A percentile compares a stretch with the other conserved stretches of the same genome.
phyloP scores from a whole-genome alignment of 2,329 filamentous ascomycete genomes.

The Coniochaeta prunicola region DNA sequence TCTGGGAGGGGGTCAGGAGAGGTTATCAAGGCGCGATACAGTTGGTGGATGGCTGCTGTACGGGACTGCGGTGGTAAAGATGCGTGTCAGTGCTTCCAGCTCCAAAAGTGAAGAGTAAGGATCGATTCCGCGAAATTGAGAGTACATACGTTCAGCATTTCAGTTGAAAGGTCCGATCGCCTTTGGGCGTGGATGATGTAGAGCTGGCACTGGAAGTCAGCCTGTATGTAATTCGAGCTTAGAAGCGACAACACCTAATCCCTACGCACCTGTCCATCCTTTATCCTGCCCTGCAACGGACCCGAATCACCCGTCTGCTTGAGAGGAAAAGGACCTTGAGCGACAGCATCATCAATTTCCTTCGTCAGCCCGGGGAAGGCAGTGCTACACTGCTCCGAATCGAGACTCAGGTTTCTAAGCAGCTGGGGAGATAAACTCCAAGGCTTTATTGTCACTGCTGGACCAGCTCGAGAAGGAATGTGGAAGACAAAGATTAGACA shows the following conservation, averaged over 20 bases:
- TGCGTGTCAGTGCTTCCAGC: neutral
- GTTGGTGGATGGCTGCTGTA: slow-evolving; percentile 43
- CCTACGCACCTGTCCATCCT: slow-evolving; percentile 19
- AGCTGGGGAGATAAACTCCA: slow-evolving; percentile 9
- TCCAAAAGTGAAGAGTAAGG: neutral
- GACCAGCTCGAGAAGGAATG: neutral
- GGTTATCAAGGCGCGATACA: slow-evolving; percentile 44
- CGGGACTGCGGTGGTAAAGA: slow-evolving; percentile 27
- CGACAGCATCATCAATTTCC: slow-evolving; percentile 37
- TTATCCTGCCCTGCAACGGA: slow-evolving; percentile 33
- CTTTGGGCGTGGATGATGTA: slow-evolving; percentile 35
- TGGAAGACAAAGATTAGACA: slow-evolving; percentile 16
- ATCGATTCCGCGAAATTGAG: slow-evolving; percentile 12
- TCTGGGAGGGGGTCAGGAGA: slow-evolving; percentile 40
- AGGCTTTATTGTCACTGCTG: neutral
- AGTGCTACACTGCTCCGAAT: slow-evolving; percentile 31
- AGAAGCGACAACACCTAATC: slow-evolving; percentile 14
- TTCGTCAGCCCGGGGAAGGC: slow-evolving; percentile 38
- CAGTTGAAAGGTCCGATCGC: slow-evolving; percentile 29
- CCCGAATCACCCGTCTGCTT: slow-evolving; percentile 28
- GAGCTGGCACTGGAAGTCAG: slow-evolving; percentile 20
- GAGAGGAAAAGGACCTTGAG: slow-evolving; percentile 35
- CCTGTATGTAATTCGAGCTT: neutral
- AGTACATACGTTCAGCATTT: slow-evolving; percentile 31
- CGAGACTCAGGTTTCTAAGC: slow-evolving; percentile 30